These are phyloP conservation scores for Echinosophora koreensis DNA, from an alignment of 306 rosid species.

Conservation along the genomic window DNA sequence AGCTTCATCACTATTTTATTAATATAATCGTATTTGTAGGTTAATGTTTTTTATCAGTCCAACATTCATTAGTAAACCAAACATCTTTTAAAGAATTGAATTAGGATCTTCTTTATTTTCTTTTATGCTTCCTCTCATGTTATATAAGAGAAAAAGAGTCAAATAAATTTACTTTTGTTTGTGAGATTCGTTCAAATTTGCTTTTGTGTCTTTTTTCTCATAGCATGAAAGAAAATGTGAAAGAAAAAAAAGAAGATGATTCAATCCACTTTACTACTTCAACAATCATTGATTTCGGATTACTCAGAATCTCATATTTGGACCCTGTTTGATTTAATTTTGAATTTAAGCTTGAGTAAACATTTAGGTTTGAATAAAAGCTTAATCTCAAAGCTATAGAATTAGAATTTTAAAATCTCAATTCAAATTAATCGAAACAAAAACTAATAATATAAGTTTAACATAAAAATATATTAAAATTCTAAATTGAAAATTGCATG, in stretches of 20 bases:
- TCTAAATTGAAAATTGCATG: neutral
- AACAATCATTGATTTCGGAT: neutral
- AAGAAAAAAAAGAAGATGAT: too few relatives aligned
- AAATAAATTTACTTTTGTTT: too few relatives aligned
- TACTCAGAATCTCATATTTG: neutral
- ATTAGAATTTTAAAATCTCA: neutral
- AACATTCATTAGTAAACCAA: too few relatives aligned
- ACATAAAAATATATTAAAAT: neutral
- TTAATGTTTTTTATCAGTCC: too few relatives aligned
- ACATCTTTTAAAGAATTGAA: too few relatives aligned
- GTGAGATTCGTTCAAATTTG: too few relatives aligned
- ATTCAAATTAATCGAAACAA: neutral
- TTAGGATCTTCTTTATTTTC: too few relatives aligned
- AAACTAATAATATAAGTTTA: neutral
- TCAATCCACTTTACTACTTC: neutral
- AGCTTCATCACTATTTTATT: neutral
- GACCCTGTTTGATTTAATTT: neutral
- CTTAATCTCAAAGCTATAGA: neutral
- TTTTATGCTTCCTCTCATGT: too few relatives aligned
- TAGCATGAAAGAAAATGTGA: too few relatives aligned
- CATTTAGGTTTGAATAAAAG: neutral
- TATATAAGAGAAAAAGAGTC: too few relatives aligned
- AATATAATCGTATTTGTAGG: too few relatives aligned
- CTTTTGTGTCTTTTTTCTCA: too few relatives aligned
- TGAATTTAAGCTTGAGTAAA: neutral